Percentiles rank a stretch among this genome's conserved stretches.
These are phyloP conservation scores for Naganishia sp. DNA, from an alignment of 1,284 basidiomycete species.

Conservation along the genomic window DNA sequence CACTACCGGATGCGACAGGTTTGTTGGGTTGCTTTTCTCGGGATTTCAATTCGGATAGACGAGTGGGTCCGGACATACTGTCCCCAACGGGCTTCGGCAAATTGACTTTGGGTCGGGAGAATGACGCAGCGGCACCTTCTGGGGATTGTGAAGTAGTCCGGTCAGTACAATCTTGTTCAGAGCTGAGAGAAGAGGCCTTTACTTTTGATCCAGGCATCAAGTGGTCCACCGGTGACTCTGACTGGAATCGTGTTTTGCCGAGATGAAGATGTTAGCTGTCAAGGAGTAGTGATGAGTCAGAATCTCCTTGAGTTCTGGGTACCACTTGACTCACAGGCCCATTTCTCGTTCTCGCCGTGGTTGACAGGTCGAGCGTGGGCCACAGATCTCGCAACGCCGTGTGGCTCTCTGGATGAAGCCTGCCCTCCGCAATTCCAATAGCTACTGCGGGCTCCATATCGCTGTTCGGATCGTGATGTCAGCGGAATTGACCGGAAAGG, in stretches of 20 bases:
- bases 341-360: background rate
- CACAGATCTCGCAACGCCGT: conserved; percentile 77
- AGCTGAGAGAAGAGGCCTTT: background rate
- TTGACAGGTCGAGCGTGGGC: conserved; percentile 58
- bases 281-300: too few relatives aligned
- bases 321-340: background rate
- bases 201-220: conserved; percentile 50
- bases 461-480: conserved; percentile 43
- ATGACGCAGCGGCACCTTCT: conserved; percentile 18
- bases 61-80: conserved; percentile 42
- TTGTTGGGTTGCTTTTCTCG: background rate
- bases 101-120: conserved; percentile 13
- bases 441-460: conserved; percentile 50
- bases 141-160: too few relatives aligned
- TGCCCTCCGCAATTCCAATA: conserved; percentile 69
- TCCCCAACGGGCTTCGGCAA: conserved; percentile 45
- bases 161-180: background rate
- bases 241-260: conserved; percentile 33
- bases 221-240: conserved; percentile 38
- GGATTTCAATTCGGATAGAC: conserved; percentile 42
- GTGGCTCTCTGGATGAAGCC: conserved; percentile 73
- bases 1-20: conserved; percentile 36
- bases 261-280: conserved; percentile 32
- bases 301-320: too few relatives aligned
- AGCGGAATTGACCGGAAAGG: conserved; percentile 47